Conservation (phyloP, 2,329 filamentous ascomycete genomes). For the Phaeosphaeria sp. region DNA sequence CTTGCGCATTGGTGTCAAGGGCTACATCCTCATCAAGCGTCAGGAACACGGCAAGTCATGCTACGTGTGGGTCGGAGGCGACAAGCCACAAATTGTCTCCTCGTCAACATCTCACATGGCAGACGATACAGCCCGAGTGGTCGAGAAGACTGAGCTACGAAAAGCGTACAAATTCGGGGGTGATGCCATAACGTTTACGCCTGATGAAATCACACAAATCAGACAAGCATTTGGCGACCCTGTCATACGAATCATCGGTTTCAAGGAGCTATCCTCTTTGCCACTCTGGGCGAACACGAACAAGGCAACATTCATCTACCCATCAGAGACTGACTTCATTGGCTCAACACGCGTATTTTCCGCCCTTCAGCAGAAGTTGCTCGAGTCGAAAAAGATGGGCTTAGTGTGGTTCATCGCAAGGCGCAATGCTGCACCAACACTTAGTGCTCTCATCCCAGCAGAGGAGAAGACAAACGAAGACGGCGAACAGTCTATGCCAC, state of each 20-base stretch:
- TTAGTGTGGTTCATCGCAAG: constrained; percentile 90
- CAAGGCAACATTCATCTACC: constrained; percentile 91
- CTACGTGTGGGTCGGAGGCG: constrained; percentile 88
- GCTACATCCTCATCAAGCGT: constrained; percentile 86
- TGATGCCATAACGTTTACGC: constrained; percentile 83
- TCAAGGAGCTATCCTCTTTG: constrained; percentile 79
- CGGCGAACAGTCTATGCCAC: constrained; percentile 74
- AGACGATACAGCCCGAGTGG: constrained; percentile 75
- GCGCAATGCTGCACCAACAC: constrained; percentile 76
- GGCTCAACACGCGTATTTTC: constrained; percentile 94
- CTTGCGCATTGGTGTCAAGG: constrained; percentile 87
- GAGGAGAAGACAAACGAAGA: constrained; percentile 67
- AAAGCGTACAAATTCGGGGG: constrained; percentile 97
- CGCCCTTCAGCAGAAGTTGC: constrained; percentile 85
- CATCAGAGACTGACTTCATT: constrained; percentile 86
- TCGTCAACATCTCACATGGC: constrained; percentile 77
- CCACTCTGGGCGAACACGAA: constrained; percentile 85
- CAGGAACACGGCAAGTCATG: constrained; percentile 82
- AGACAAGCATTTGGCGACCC: constrained; percentile 78
- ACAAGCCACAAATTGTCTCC: constrained; percentile 79
- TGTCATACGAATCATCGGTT: constrained; percentile 87
- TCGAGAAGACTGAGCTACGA: constrained; percentile 81
- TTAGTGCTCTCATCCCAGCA: constrained; percentile 84
- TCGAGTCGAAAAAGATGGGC: constrained; percentile 79
- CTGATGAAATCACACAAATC: constrained; percentile 80